Conservation (phyloP, 768 basidiomycete genomes). For the Sistotremastrum niveocremeum region DNA sequence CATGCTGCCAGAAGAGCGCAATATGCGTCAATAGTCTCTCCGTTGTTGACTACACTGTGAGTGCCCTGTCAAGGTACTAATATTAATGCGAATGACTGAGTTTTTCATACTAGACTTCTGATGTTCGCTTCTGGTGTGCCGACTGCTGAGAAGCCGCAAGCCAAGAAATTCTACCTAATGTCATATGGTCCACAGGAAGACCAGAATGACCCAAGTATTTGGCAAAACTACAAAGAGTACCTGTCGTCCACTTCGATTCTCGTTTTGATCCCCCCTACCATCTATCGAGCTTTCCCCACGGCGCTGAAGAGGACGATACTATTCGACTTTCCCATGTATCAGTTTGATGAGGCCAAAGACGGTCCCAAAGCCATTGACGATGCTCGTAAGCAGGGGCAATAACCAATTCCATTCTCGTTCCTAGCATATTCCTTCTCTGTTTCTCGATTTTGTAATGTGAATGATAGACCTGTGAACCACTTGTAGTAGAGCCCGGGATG, state of each 20-base stretch:
- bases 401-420: not conserved
- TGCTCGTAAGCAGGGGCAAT: slow-evolving; percentile 8
- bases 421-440: not conserved
- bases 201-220: slow-evolving; percentile 23
- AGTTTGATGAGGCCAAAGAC: slow-evolving; percentile 39
- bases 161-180: slow-evolving; percentile 43
- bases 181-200: slow-evolving; percentile 26
- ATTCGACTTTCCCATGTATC: slow-evolving; percentile 50
- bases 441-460: not conserved
- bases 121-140: slow-evolving; percentile 62
- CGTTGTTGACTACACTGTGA: slow-evolving; percentile 51
- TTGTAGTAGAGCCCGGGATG: not conserved
- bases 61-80: slow-evolving; percentile 9
- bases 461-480: slow-evolving; percentile 5
- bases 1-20: slow-evolving; percentile 38
- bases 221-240: slow-evolving; percentile 43
- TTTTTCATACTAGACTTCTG: slow-evolving; percentile 27
- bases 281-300: slow-evolving; percentile 39
- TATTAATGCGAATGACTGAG: not conserved
- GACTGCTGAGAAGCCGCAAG: slow-evolving; percentile 53
- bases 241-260: slow-evolving; percentile 44
- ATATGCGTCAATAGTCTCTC: slow-evolving; percentile 45
- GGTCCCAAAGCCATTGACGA: slow-evolving; percentile 30
- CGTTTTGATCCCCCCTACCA: slow-evolving; percentile 40
- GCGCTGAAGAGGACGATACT: slow-evolving; percentile 41